Percentiles rank a stretch among this genome's conserved stretches.
phyloP scores from a whole-genome alignment of 2,329 filamentous ascomycete species.

The Fusarium equiseti region DNA sequence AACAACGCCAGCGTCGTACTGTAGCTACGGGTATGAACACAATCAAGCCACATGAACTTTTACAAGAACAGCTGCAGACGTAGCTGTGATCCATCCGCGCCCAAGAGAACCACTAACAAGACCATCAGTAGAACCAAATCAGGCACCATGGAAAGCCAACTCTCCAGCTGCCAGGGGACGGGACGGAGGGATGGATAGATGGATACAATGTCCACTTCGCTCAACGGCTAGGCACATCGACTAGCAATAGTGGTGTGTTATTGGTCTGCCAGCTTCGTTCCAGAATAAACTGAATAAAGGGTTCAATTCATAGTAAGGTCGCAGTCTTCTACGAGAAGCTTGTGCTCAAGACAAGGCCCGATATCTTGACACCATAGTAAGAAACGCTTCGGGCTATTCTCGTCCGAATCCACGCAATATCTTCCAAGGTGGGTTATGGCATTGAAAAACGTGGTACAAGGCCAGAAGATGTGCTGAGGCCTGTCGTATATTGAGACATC shows the following conservation, averaged over 20 bases:
- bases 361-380: not conserved
- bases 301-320: not conserved
- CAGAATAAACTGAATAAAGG: constrained; percentile 25
- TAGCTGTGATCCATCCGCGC: constrained; percentile 6
- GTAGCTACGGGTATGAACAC: constrained; percentile 9
- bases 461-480: constrained; percentile 15
- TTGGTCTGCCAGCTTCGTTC: constrained; percentile 26
- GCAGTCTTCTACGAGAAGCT: constrained; percentile 3
- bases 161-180: constrained; percentile 25
- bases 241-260: constrained; percentile 8
- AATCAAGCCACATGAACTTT: constrained; percentile 25
- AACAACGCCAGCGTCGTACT: constrained; percentile 17
- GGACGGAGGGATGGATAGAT: constrained; percentile 10
- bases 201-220: constrained; percentile 33
- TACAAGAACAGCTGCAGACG: not conserved
- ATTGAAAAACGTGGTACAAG: constrained; percentile 28
- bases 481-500: constrained; percentile 15
- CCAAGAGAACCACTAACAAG: constrained; percentile 35
- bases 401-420: constrained; percentile 11
- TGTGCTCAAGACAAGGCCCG: not conserved
- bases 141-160: constrained; percentile 40
- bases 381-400: constrained; percentile 11
- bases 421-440: constrained; percentile 13
- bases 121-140: constrained; percentile 36
- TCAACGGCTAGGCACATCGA: constrained; percentile 28